Conservation (phyloP, 805 yeast species). For the Ogataea haglerorum region DNA sequence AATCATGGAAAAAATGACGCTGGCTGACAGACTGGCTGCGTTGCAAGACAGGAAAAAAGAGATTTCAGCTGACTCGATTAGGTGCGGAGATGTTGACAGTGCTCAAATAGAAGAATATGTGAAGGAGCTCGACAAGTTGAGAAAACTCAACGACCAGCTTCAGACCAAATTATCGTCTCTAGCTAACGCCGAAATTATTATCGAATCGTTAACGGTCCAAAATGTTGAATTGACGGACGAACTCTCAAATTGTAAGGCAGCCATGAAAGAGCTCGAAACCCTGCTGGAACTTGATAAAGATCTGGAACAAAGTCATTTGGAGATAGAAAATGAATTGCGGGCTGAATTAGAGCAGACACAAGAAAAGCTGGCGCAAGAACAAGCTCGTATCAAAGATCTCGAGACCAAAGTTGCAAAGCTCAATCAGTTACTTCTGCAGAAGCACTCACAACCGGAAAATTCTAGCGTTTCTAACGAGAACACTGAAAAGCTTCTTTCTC, state of each 20-base stretch:
- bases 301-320: slow-evolving; percentile 43
- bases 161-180: slow-evolving; percentile 28
- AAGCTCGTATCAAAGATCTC: slow-evolving; percentile 21
- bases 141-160: slow-evolving; percentile 23
- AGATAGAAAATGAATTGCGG: slow-evolving; percentile 42
- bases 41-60: not conserved
- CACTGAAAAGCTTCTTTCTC: slow-evolving; percentile 2
- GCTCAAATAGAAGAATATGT: not conserved
- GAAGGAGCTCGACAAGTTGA: slow-evolving; percentile 5
- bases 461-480: not conserved
- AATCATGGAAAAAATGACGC: slow-evolving; percentile 44
- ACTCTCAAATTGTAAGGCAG: slow-evolving; percentile 33
- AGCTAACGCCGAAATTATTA: slow-evolving; percentile 30
- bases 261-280: slow-evolving; percentile 46
- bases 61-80: too few relatives aligned
- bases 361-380: slow-evolving; percentile 13
- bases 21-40: slow-evolving; percentile 31
- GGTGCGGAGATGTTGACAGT: not conserved
- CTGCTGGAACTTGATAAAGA: slow-evolving; percentile 48
- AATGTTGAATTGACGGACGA: slow-evolving; percentile 35
- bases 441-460: not conserved
- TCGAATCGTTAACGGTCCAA: slow-evolving; percentile 35
- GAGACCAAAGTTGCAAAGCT: slow-evolving; percentile 31
- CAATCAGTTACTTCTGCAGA: slow-evolving; percentile 26
- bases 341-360: slow-evolving; percentile 33